Percentiles rank a stretch among this genome's conserved stretches.
phyloP scores from a whole-genome alignment of 495 filamentous ascomycete genomes.

The Mycothermus thermophilus region DNA sequence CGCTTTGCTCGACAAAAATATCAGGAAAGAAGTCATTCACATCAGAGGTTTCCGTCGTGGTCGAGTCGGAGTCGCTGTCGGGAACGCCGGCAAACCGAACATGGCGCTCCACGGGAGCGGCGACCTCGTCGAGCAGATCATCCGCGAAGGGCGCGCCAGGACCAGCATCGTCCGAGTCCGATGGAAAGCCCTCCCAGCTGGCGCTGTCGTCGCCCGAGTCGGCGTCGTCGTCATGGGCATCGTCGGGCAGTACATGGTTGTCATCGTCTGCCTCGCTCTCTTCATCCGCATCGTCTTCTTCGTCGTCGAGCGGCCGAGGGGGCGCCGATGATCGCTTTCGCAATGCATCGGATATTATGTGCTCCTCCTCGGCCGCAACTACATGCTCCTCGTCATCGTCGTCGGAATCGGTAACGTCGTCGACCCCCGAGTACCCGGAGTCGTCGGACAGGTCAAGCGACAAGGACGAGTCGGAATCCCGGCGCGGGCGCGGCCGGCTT shows the following conservation, averaged over 20 bases:
- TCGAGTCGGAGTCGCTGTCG: constrained; percentile 32
- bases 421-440: constrained; percentile 56
- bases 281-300: constrained; percentile 22
- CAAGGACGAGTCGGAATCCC: constrained; percentile 30
- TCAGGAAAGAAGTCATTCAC: constrained; percentile 47
- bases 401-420: constrained; percentile 64
- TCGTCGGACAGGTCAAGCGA: constrained; percentile 46
- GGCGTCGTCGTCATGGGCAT: constrained; percentile 15
- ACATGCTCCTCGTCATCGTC: constrained; percentile 60
- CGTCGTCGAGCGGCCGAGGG: constrained; percentile 31
- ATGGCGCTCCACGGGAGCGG: constrained; percentile 34
- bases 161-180: constrained; percentile 34
- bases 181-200: constrained; percentile 45
- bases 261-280: constrained; percentile 26
- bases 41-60: constrained; percentile 31
- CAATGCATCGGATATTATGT: constrained; percentile 40
- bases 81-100: constrained; percentile 38
- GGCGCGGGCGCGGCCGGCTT: constrained; percentile 27
- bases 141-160: constrained; percentile 28
- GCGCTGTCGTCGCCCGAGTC: constrained; percentile 29
- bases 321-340: constrained; percentile 19
- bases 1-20: constrained; percentile 58
- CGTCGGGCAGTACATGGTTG: no score
- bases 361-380: constrained; percentile 56
- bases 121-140: constrained; percentile 35